Evolutionary conservation across 2,329 filamentous ascomycete species (phyloP).

Genomic region (Passalora sequoiae): DNA sequence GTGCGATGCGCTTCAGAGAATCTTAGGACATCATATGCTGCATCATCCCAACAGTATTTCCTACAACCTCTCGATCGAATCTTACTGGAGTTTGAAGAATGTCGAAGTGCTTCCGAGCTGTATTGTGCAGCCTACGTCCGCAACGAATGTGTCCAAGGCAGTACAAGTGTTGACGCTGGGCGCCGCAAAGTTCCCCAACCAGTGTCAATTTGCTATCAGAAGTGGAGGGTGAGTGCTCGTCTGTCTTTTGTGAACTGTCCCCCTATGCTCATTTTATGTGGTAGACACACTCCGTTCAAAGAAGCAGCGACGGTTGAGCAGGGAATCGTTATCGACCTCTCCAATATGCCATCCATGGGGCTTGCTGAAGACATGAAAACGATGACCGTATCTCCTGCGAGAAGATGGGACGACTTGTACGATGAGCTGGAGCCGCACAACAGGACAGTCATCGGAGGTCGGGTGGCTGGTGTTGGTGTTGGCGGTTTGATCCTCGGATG

Average conservation of each 20-base stretch:
- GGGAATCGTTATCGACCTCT: not conserved
- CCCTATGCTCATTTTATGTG: too few relatives aligned
- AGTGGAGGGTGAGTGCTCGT: too few relatives aligned
- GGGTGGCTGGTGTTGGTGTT: conserved; percentile 16
- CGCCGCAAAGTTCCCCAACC: not conserved
- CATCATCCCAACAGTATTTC: not conserved
- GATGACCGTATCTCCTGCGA: not conserved
- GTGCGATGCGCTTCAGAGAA: not conserved
- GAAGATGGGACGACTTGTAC: conserved; percentile 21
- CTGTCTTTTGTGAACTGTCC: too few relatives aligned
- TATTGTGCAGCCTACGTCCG: not conserved
- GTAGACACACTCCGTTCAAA: not conserved
- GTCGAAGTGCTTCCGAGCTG: not conserved
- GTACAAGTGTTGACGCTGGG: not conserved
- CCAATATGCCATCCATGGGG: not conserved
- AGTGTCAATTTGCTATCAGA: not conserved
- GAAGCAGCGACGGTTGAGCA: not conserved
- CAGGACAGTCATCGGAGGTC: conserved; percentile 17
- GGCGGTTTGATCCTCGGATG: conserved; percentile 17
- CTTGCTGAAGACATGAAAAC: not conserved
- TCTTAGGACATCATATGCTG: not conserved
- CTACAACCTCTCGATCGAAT: not conserved
- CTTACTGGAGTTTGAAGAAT: not conserved
- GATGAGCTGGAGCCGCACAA: conserved; percentile 17
- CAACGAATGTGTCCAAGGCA: not conserved